Evolutionary conservation across 2,329 filamentous ascomycete species (phyloP), one percentile per base, ranked within the genome.

Genomic region (Talaromyces rugulosus): DNA sequence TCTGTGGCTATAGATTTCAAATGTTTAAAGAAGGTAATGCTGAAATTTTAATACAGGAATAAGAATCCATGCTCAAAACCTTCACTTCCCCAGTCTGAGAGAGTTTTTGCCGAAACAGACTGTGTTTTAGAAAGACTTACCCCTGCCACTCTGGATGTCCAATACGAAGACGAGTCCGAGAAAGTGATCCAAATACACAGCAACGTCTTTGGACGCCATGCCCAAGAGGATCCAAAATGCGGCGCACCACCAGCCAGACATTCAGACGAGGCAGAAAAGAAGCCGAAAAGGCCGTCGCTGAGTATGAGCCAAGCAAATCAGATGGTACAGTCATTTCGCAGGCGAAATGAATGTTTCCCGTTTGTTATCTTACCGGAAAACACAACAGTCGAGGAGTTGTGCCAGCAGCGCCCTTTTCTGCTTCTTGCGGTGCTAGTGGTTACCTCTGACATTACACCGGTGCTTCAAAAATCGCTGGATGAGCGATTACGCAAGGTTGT

Each of bases 101-200:
- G 11, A n/a, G 18, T 18, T 1, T 16, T 33, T 5, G 42, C 47
- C 11, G 50, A 33, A 27, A 1, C 47, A 50, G 50, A 62, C 18
- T 18, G n/a, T 47, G 54, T 58, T 30, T 16, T 62, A 2, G 50
- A 12, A 16, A 28, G 16, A 28, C 36, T 62, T 2, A 18, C 55
- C 5, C 55, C 60, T 12, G 55, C 55, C 16, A 18, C 53, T 1
- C 36, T 58, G 6, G 55, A 62, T 18, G 31, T 34, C 8, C 23
- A 58, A 12, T 62, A 62, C 11, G 60, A 62, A 34, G 60, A 62
- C 23, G 54, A 44, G 9, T 54, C 60, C 14, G 60, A 62, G n/a
- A 47, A 51, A 53, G 34, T 62, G 28, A 4, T 30, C 6, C 60
- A 55, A 12, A n/a, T 62, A 11, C 60, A 62, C 31, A 33, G 27